phyloP scores from a whole-genome alignment of 108 stramenopile species.

The Cyclostephanos tholiformis region DNA sequence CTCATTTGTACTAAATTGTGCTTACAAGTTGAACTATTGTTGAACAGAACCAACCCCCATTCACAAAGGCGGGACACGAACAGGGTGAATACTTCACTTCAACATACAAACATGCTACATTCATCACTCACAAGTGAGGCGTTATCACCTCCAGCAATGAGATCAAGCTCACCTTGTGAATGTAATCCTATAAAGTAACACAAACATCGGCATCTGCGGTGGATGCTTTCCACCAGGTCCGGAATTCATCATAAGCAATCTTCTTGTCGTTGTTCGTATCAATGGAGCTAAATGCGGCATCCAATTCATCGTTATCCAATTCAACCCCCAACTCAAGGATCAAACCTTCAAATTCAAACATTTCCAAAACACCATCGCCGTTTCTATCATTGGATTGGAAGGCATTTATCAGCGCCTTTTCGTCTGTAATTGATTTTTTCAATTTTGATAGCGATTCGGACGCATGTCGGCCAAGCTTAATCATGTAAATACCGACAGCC shows the following conservation, averaged over 20 bases:
- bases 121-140: background rate
- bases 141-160: background rate
- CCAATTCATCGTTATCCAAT: slow-evolving; percentile 60
- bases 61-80: no score
- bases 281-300: slow-evolving; percentile 50
- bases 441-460: slow-evolving; percentile 18
- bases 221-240: slow-evolving; percentile 52
- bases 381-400: slow-evolving; percentile 49
- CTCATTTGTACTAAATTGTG: no score
- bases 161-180: background rate
- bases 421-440: slow-evolving; percentile 48
- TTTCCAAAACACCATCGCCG: slow-evolving; percentile 48
- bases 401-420: slow-evolving; percentile 46
- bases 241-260: slow-evolving; percentile 62
- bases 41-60: no score
- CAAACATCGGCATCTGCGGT: slow-evolving; percentile 24
- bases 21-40: no score
- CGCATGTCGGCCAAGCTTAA: slow-evolving; percentile 15
- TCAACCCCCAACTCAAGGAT: slow-evolving; percentile 48
- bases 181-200: slow-evolving; percentile 4
- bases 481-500: slow-evolving; percentile 22
- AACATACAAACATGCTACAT: no score
- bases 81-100: no score
- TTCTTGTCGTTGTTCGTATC: slow-evolving; percentile 60
- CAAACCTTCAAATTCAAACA: slow-evolving; percentile 56